Base-by-base conservation (phyloP, 2,329 filamentous ascomycete genomes). In the Penicillium sp. region DNA sequence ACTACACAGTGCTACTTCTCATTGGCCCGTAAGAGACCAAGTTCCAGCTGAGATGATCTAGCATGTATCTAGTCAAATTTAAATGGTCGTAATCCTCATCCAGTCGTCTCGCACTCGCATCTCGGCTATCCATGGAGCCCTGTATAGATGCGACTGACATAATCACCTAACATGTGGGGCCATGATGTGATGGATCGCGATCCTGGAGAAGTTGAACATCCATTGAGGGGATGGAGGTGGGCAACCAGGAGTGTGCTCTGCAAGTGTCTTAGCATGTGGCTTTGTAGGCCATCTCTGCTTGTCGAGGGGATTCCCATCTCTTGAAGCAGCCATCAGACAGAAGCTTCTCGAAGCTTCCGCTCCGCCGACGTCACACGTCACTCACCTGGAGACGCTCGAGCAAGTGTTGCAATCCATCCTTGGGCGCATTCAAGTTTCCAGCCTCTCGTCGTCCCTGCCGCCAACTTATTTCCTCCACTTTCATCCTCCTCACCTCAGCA, bases 331-430 rank as follows among this genome's bases (percentile, higher is more conserved):
- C 15, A 19, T 33, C 8, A 29, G 9, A 25, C 25, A 33, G 64
- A 67, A 65, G 32, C 45, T 67, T 67, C 64, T 53, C 45, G 64
- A 67, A 67, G 39, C 45, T 67, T 67, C n/a, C 64, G 40, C 55
- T 54, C 17, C 8, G 11, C 10, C 48, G 44, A 58, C 53, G 57
- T 64, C 59, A 57, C 59, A 60, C 59, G 59, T 62, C 60, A 63
- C 52, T 48, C 48, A 53, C 44, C 42, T 47, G 35, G 45, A 48
- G 38, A 45, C 33, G 33, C 25, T 43, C 31, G 39, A 47, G 39
- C 35, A 23, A 15, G 19, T 11, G 18, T 14, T 16, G 18, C 9
- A 15, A 34, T 21, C 18, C 19, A 14, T 7, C 26, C 16, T 30
- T 27, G 11, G 11, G 25, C 11, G 11, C 18, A 45, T 43, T 39